These are phyloP conservation scores for Erigeron canadensis DNA, from an alignment of 129 eudicot species.

Conservation along the genomic window DNA sequence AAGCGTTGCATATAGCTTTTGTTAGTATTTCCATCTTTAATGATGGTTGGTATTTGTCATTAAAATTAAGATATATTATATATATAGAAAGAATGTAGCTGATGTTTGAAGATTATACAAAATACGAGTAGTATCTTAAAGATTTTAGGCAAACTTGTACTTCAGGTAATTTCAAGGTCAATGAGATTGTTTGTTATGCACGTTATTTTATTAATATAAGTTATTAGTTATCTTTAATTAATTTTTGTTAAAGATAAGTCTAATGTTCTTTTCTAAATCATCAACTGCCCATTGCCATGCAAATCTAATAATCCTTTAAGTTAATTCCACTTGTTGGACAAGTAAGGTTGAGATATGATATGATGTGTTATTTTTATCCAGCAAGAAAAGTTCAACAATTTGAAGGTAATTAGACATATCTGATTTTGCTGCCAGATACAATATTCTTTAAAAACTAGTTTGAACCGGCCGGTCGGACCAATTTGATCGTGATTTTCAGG, in stretches of 20 bases:
- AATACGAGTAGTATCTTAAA: conserved; percentile 6
- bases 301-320: background rate
- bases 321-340: no score
- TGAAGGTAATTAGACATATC: no score
- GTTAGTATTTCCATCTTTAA: conserved; percentile 24
- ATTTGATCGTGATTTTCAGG: no score
- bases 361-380: no score
- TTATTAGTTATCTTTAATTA: no score
- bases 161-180: conserved; percentile 18
- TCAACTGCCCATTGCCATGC: conserved; percentile 2
- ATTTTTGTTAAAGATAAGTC: no score
- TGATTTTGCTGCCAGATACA: no score
- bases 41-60: conserved; percentile 11
- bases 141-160: conserved; percentile 32
- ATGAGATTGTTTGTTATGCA: background rate
- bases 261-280: background rate
- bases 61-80: conserved; percentile 14
- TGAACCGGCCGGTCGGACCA: no score
- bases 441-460: no score
- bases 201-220: no score
- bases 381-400: no score
- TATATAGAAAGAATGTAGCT: conserved; percentile 26
- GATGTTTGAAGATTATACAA: conserved; percentile 1
- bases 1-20: conserved; percentile 3
- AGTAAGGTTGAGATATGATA: no score